Evolutionary conservation across 2,329 filamentous ascomycete species (phyloP).

Genomic region (Fusarium fujikuroi): DNA sequence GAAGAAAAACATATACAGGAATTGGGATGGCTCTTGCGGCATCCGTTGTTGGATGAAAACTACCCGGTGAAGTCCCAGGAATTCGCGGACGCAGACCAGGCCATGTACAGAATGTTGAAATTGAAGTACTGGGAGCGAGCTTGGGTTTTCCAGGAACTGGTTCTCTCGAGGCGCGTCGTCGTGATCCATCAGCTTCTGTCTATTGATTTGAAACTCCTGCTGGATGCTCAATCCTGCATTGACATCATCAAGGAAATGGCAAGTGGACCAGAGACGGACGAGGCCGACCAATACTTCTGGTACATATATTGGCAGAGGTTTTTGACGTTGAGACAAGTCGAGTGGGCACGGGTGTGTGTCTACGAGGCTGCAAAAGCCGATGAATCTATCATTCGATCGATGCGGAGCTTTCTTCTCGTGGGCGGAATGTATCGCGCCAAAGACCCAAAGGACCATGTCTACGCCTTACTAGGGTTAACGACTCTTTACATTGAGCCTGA

Average conservation of each 20-base stretch:
- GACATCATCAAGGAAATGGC: not conserved
- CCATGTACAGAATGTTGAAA: not conserved
- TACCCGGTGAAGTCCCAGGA: not conserved
- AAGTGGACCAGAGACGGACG: no score
- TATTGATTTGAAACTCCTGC: not conserved
- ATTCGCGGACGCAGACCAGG: not conserved
- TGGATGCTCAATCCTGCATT: not conserved
- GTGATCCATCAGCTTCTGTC: not conserved
- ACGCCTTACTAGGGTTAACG: not conserved
- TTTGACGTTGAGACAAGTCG: not conserved
- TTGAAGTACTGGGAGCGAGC: not conserved
- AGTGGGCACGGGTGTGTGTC: not conserved
- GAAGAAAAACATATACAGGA: not conserved
- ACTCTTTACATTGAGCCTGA: not conserved
- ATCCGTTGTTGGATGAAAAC: not conserved
- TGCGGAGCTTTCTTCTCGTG: not conserved
- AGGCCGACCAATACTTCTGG: not conserved
- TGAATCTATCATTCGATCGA: rapidly evolving
- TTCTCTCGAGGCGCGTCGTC: not conserved
- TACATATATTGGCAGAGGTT: not conserved
- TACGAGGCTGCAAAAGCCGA: rapidly evolving
- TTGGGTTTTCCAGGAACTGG: constrained; percentile 11
- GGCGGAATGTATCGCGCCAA: not conserved
- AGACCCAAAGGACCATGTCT: not conserved
- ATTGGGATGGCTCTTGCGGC: not conserved